phyloP scores from a whole-genome alignment of 2,329 filamentous ascomycete species.

The Hypoxylon sp. region DNA sequence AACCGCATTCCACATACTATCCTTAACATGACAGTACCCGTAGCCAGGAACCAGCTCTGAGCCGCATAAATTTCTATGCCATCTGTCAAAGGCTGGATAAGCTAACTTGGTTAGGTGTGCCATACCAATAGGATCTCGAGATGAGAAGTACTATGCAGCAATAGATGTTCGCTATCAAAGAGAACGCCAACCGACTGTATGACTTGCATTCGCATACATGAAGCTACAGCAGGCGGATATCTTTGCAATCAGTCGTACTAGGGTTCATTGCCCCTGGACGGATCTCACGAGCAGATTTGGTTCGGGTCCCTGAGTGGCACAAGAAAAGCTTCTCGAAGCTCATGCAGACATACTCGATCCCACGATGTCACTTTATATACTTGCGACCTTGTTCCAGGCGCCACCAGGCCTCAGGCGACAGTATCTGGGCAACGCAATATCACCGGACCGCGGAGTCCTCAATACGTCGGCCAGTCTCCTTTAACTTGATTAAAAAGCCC shows the following conservation, averaged over 20 bases:
- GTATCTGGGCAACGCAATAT: conserved; percentile 22
- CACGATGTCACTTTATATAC: conserved; percentile 35
- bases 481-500: conserved; percentile 20
- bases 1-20: conserved; percentile 11
- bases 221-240: neutral
- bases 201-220: conserved; percentile 10
- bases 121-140: conserved; percentile 13
- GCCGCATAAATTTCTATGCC: conserved; percentile 36
- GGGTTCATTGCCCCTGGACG: conserved; percentile 1
- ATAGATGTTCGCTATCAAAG: conserved; percentile 4
- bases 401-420: conserved; percentile 10
- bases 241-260: conserved; percentile 5
- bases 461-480: conserved; percentile 29
- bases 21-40: conserved; percentile 24
- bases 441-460: conserved; percentile 33
- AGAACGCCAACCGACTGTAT: neutral
- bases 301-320: conserved; percentile 2
- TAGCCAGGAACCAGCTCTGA: conserved; percentile 38
- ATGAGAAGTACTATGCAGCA: conserved; percentile 11
- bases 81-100: conserved; percentile 12
- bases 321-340: conserved; percentile 34
- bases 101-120: conserved; percentile 23
- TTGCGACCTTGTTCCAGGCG: conserved; percentile 12
- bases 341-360: conserved; percentile 14
- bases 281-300: conserved; percentile 5